Base-by-base conservation (phyloP, 2,329 filamentous ascomycete species). In the Arthrobotrys iridis region DNA sequence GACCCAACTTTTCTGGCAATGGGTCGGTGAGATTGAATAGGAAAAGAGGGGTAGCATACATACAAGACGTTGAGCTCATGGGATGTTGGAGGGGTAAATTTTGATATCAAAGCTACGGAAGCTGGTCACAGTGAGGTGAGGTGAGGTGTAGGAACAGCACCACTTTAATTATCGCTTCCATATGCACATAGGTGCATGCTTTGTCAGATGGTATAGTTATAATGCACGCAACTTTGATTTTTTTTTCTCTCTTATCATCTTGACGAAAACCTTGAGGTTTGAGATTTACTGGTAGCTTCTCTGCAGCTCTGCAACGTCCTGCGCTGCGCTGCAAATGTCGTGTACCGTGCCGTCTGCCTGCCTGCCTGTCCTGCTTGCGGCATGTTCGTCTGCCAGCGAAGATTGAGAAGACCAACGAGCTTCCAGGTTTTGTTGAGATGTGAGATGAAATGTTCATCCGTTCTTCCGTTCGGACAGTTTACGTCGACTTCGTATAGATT, bases 341-440 rank as follows among this genome's bases (percentile, higher is more conserved):
- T 37, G 50, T 37, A 55, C 46, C 33, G 24, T 24, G 11, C 22
- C 30, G 45, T 18, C 45, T 48, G 45, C 11, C 45, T 55, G 48
- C 46, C 46, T 52, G 28, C 28, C n/a, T n/a, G n/a, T n/a, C n/a
- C n/a, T 33, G 46, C 50, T 30, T 35, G 50, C 50, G 50, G 37
- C n/a, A n/a, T n/a, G n/a, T n/a, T n/a, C n/a, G n/a, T n/a, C n/a
- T n/a, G n/a, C n/a, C n/a, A 55, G 50, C 35, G 15, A 24, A 4
- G 8, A 13, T n/a, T 22, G 7, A 15, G 4, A 35, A 28, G 7
- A 11, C n/a, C n/a, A 52, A 6, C 11, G 26, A 55, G 30, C 28
- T 55, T 55, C 48, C 48, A 28, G 46, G 33, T 55, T n/a, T 55
- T 55, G 48, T 55, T 55, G 48, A 55, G 48, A 55, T 55, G 48